These are phyloP conservation scores for Ceratonia siliqua DNA, from an alignment of 306 rosid genomes.

Conservation along the genomic window DNA sequence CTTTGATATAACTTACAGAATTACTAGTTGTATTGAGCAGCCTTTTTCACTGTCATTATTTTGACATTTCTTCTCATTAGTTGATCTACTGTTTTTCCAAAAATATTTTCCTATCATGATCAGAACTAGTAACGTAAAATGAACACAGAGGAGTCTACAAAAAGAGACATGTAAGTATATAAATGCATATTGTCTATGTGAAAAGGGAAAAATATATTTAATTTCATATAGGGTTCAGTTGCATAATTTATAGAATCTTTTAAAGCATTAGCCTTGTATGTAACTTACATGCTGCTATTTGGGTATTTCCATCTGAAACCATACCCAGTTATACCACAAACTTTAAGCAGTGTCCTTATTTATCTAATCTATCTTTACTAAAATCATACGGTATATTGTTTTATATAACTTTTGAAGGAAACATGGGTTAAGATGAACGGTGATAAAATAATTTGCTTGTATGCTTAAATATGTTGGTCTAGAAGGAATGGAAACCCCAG, in stretches of 20 bases:
- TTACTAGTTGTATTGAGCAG: conserved; percentile 1
- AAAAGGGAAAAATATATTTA: no score
- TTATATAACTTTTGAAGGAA: no score
- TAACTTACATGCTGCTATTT: not conserved
- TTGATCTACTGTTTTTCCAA: not conserved
- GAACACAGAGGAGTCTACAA: not conserved
- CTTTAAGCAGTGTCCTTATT: no score
- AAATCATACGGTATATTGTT: no score
- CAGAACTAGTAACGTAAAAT: not conserved
- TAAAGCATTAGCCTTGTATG: not conserved
- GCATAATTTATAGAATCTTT: not conserved
- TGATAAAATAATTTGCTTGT: no score
- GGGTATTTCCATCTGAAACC: not conserved
- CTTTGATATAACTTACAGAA: not conserved
- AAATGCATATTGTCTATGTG: not conserved
- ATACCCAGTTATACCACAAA: no score
- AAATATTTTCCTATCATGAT: not conserved
- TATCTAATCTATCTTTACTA: not conserved
- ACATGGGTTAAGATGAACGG: not conserved
- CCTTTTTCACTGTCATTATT: not conserved
- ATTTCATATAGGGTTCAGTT: not conserved
- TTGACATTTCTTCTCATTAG: not conserved
- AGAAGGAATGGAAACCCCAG: conserved; percentile 13
- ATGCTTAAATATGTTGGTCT: conserved; percentile 10
- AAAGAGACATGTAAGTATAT: not conserved